Percentiles rank a stretch among this genome's conserved stretches.
phyloP scores from a whole-genome alignment of 1,139 yeast species.

The Wickerhamomyces sp. region DNA sequence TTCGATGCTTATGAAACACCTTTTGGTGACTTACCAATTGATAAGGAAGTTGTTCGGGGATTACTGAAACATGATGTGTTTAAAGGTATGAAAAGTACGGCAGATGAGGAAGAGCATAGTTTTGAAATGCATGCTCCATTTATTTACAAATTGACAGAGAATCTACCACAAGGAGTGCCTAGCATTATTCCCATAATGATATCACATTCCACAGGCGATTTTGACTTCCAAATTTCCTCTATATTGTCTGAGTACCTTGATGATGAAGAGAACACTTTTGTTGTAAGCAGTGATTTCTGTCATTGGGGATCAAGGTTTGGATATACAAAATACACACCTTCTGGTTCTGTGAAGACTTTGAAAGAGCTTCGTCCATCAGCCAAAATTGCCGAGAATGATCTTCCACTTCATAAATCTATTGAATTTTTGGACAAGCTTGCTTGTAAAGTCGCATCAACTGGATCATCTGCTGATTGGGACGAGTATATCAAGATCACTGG shows the following conservation, averaged over 20 bases:
- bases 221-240: conserved; percentile 43
- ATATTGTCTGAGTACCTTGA: conserved; percentile 50
- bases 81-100: conserved; percentile 49
- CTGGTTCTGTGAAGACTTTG: conserved; percentile 22
- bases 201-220: conserved; percentile 50
- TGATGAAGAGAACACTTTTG: conserved; percentile 60
- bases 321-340: conserved; percentile 54
- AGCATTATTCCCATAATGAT: conserved; percentile 76
- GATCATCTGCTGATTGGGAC: conserved; percentile 49
- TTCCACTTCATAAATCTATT: conserved; percentile 58
- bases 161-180: conserved; percentile 38
- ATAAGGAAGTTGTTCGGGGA: conserved; percentile 38
- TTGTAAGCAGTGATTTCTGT: conserved; percentile 88
- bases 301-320: conserved; percentile 91
- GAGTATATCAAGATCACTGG: conserved; percentile 64
- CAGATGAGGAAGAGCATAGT: conserved; percentile 87
- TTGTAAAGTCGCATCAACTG: conserved; percentile 58
- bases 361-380: conserved; percentile 18
- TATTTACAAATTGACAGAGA: conserved; percentile 43
- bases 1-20: conserved; percentile 73
- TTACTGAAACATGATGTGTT: conserved; percentile 39
- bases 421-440: conserved; percentile 67
- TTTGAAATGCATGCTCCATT: conserved; percentile 94
- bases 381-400: conserved; percentile 31
- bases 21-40: conserved; percentile 69